phyloP scores from a whole-genome alignment of 129 eudicot species.

The Flaveria sonorensis region DNA sequence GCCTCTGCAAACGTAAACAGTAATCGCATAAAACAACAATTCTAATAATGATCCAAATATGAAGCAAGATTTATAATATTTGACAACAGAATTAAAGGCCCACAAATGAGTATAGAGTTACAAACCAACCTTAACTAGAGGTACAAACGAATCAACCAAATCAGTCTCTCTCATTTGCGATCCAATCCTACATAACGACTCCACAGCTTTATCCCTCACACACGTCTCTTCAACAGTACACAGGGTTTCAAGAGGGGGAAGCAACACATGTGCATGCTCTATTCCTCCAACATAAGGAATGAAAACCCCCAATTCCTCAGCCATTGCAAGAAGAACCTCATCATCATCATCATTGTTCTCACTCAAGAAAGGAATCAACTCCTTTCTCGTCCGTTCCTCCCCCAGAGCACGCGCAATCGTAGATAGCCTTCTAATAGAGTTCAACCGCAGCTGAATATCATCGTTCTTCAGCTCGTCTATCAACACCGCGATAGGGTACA shows the following conservation, averaged over 20 bases:
- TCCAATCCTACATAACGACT: conserved; percentile 89
- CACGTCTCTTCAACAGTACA: conserved; percentile 99
- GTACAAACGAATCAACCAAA: conserved; percentile 56
- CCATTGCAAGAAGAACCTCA: conserved; percentile 98
- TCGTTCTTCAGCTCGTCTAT: conserved; percentile 96
- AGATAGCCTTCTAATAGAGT: conserved; percentile 87
- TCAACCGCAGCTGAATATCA: conserved; percentile 81
- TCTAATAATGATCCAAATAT: no score
- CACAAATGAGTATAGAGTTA: no score
- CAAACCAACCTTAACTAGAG: conserved; percentile 77
- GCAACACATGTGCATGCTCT: conserved; percentile 87
- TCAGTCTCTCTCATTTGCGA: conserved; percentile 93
- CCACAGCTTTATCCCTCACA: conserved; percentile 97
- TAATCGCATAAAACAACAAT: not conserved
- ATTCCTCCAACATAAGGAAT: conserved; percentile 97
- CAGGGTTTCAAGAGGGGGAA: conserved; percentile 88
- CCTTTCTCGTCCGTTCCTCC: conserved; percentile 85
- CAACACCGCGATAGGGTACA: conserved; percentile 93
- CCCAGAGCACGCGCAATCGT: conserved; percentile 98
- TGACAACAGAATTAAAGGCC: not conserved
- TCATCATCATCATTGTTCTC: conserved; percentile 99
- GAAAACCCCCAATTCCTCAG: conserved; percentile 91
- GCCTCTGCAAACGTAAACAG: conserved; percentile 47
- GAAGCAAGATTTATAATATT: not conserved
- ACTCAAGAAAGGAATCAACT: conserved; percentile 83